phyloP scores from a whole-genome alignment of 257 asterid genomes.

The Eustoma russellianum region DNA sequence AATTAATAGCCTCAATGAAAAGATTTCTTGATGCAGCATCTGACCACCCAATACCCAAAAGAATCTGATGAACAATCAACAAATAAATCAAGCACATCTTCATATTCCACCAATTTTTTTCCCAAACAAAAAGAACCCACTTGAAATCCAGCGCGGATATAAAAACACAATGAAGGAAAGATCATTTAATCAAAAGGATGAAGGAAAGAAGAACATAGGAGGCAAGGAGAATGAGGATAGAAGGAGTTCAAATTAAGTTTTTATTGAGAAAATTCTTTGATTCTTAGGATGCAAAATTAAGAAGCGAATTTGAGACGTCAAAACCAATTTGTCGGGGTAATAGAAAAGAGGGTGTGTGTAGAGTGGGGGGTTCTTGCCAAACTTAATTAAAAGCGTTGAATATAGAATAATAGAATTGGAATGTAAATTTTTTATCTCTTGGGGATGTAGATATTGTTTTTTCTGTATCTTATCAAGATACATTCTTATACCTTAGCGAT shows the following conservation, averaged over 20 bases:
- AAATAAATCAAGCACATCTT: slow-evolving; percentile 23
- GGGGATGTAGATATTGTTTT: too few species aligned
- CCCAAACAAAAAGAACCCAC: neutral
- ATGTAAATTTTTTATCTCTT: too few species aligned
- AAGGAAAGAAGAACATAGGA: slow-evolving; percentile 2
- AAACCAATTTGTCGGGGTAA: slow-evolving; percentile 28
- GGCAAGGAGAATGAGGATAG: slow-evolving; percentile 16
- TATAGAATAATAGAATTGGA: too few species aligned
- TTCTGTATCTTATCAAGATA: too few species aligned
- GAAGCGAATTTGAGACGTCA: slow-evolving; percentile 34
- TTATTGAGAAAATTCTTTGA: slow-evolving; percentile 2
- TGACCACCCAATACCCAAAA: slow-evolving; percentile 9
- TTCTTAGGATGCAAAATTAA: slow-evolving; percentile 18
- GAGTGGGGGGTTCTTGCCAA: slow-evolving; percentile 27
- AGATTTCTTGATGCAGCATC: slow-evolving; percentile 4
- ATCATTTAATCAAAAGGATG: slow-evolving; percentile 1
- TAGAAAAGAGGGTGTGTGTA: too few species aligned
- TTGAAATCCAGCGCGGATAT: neutral
- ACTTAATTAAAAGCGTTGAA: slow-evolving; percentile 40
- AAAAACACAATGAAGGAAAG: too few species aligned
- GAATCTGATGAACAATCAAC: slow-evolving; percentile 30
- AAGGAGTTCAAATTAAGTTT: slow-evolving; percentile 4
- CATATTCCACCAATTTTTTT: slow-evolving; percentile 2
- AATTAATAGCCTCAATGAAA: neutral
- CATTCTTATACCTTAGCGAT: too few species aligned